These are phyloP conservation scores for Colletotrichum chrysophilum DNA, from an alignment of 2,329 filamentous ascomycete species.

Conservation along the genomic window DNA sequence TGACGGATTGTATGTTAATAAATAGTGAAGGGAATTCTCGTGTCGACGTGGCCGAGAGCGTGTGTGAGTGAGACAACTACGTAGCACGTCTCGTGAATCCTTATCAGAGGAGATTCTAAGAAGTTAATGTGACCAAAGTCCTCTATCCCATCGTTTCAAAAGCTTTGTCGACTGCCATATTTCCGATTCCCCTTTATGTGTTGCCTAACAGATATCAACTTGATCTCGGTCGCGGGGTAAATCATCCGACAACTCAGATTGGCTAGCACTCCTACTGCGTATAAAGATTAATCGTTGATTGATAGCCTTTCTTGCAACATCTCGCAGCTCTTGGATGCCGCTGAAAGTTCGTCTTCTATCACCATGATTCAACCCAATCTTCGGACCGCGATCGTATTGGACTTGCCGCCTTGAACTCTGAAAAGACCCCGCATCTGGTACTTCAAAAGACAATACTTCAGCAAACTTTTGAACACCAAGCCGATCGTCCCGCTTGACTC, in stretches of 20 bases:
- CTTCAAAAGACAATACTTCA: background rate
- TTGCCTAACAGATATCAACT: background rate
- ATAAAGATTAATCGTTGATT: background rate
- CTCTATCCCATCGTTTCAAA: background rate
- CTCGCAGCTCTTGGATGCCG: background rate
- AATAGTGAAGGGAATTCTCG: background rate
- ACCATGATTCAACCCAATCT: background rate
- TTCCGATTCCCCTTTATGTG: accelerated
- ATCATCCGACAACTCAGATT: background rate
- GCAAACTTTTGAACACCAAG: background rate
- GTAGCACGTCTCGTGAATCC: background rate
- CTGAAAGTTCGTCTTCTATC: background rate
- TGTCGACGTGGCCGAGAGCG: background rate
- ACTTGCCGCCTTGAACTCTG: background rate
- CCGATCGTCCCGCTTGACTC: background rate
- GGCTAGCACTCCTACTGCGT: background rate
- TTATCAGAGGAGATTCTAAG: background rate
- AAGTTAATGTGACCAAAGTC: background rate
- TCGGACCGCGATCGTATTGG: background rate
- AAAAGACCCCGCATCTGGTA: background rate
- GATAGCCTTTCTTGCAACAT: background rate
- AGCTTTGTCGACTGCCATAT: background rate
- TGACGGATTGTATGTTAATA: background rate
- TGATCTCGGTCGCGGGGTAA: background rate
- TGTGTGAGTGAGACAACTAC: accelerated